Base-by-base conservation (phyloP, 2,329 filamentous ascomycete species). In the Sphaceloma murrayae region DNA sequence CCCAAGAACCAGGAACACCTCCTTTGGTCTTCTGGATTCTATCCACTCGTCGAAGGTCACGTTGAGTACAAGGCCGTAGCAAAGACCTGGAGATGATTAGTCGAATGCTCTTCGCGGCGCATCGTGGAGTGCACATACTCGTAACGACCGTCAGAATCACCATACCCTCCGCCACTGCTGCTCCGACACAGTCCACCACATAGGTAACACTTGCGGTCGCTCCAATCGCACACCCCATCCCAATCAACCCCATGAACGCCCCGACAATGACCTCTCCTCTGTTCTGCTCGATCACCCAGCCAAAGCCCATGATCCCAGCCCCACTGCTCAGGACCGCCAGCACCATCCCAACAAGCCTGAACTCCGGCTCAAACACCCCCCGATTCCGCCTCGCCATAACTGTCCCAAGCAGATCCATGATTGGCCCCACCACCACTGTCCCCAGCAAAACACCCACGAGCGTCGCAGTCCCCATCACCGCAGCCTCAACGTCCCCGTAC, bases 181-280 rank as follows among this genome's bases (percentile, higher is more conserved):
- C 85, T 61, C 93, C 94, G 4, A 94, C 73, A 59, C 88, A 88
- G 53, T 83, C 78, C 59, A 94, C 94, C 66, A 85, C 77, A 49
- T 71, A 59, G 38, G 73, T 67, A 29, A 88, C 70, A 2, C 76
- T 69, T 1, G 82, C 81, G 59, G 84, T 85, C 71, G 30, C 22
- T 1, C 42, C 42, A 18, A 36, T 36, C 2, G 42, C 42, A 27
- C 42, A 45, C 6, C 42, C 42, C 19, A 34, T 6, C 2, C 42
- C 42, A n/a, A 45, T 27, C 11, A 45, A 22, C 5, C 30, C 30
- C 5, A 45, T n/a, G 13, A 32, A 45, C 9, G 36, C 29, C 4
- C 19, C 42, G 8, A 27, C 30, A 29, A 45, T 14, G 8, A 18
- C 22, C 11, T 24, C 7, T 7, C 8, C 13, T 13, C 19, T 8